Conservation (phyloP, 1,284 basidiomycete genomes). For the Ustilago shanxiensis region DNA sequence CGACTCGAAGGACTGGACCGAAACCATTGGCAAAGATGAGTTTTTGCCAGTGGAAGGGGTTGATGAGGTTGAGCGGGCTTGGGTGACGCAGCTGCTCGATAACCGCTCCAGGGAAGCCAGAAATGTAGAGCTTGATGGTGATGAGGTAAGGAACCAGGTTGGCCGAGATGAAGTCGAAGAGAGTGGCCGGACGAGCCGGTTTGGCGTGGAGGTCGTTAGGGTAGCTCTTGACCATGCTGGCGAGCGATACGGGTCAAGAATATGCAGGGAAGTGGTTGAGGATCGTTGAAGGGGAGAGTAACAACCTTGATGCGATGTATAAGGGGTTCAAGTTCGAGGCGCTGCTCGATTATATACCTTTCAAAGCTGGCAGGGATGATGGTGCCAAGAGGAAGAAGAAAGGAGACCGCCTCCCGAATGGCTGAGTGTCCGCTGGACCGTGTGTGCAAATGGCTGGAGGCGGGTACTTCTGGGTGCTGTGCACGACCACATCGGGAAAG, state of each 20-base stretch:
- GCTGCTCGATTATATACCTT: background rate
- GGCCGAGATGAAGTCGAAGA: constrained; percentile 21
- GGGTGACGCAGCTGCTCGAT: constrained; percentile 34
- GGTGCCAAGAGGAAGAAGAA: background rate
- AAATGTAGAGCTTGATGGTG: constrained; percentile 25
- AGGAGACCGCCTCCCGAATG: too few relatives aligned
- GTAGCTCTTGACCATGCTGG: constrained; percentile 16
- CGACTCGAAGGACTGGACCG: constrained; percentile 16
- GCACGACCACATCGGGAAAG: background rate
- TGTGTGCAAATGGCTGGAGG: background rate
- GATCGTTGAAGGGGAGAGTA: background rate
- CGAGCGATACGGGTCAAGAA: background rate
- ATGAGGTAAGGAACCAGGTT: constrained; percentile 28
- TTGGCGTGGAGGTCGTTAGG: constrained; percentile 34
- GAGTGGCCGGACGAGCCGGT: constrained; percentile 22
- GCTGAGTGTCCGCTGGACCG: background rate
- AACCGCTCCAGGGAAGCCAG: constrained; percentile 40
- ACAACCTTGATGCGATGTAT: background rate
- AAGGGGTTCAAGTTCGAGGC: background rate
- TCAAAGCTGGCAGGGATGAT: background rate
- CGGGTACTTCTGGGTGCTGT: too few relatives aligned
- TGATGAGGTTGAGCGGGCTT: constrained; percentile 28
- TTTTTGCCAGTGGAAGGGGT: constrained; percentile 45
- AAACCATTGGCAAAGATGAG: constrained; percentile 47
- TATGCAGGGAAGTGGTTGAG: background rate